Base-by-base conservation (phyloP, 805 yeast genomes). In the Kuraishia hungarica region DNA sequence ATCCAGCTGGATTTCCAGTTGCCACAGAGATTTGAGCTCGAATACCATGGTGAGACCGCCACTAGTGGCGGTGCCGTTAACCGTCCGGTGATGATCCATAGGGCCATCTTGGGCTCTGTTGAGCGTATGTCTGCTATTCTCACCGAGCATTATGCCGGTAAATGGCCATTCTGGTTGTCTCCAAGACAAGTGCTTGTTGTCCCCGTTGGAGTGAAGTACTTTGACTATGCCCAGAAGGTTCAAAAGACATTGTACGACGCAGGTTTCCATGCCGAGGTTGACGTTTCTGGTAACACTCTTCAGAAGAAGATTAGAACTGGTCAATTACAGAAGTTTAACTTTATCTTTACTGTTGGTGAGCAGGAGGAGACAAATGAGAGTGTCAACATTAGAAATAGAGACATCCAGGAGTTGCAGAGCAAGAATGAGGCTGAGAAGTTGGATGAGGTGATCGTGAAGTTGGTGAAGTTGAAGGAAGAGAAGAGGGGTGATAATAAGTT, bases 141-240 rank as follows among this genome's bases (percentile, higher is more conserved):
- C 72, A 92, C 96, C 57, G 99, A 94, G 75, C 99, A 94, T 77
- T 94, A 80, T 75, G 97, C 92, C 69, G 99, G 99, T 67, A 94
- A 91, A 72, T 94, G 99, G 99, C 99, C 99, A 67, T 89, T 94
- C 81, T 94, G 99, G 99, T 80, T 94, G 69, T 92, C 98, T n/a
- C 99, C 99, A 67, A 87, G 99, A 78, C 99, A 94, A 77, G 82
- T 93, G 56, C 78, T 93, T 64, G 96, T 94, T 65, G 94, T 94
- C 29, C 99, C 99, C 63, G 97, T 94, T 64, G 97, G 97, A 67
- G 96, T 88, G 60, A 90, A 89, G 72, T 93, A 86, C 78, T 84
- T 79, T 67, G 96, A 86, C 61, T 94, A 94, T 68, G 99, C 98
- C 49, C 84, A 86, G 71, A 76, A 82, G 63, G 87, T 94, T 61